Conservation (phyloP, 2,329 filamentous ascomycete genomes). For the Penicillium brevicompactum region DNA sequence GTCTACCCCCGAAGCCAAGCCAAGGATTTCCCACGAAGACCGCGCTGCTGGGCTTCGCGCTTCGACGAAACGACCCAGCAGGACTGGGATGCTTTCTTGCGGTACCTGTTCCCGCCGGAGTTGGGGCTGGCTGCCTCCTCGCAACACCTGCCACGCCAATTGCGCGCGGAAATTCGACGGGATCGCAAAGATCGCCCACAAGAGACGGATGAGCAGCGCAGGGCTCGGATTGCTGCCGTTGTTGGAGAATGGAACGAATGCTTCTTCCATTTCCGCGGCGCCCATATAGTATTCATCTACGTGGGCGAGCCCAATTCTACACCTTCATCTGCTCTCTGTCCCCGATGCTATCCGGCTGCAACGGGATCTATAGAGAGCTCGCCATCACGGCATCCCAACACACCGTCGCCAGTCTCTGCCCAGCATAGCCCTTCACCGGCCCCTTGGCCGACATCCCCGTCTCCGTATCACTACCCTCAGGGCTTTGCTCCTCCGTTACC, state of each 20-base stretch:
- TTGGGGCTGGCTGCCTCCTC: conserved; percentile 41
- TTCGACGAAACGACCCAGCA: conserved; percentile 39
- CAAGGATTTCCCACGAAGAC: conserved; percentile 45
- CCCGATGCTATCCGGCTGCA: conserved; percentile 43
- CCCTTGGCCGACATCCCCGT: conserved; percentile 16
- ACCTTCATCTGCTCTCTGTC: conserved; percentile 41
- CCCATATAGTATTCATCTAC: conserved; percentile 38
- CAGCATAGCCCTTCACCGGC: conserved; percentile 15
- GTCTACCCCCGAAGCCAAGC: conserved; percentile 45
- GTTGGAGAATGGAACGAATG: conserved; percentile 47
- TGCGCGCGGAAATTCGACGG: conserved; percentile 43
- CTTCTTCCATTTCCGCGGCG: conserved; percentile 43
- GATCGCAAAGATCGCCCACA: conserved; percentile 46
- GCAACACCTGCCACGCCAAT: conserved; percentile 38
- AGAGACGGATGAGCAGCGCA: conserved; percentile 45
- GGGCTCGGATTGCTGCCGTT: conserved; percentile 40
- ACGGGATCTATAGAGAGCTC: conserved; percentile 24
- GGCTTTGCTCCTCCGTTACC: conserved; percentile 8
- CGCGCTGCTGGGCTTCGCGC: conserved; percentile 42
- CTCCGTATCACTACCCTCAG: conserved; percentile 14
- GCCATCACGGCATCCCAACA: conserved; percentile 7
- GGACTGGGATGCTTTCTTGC: conserved; percentile 48
- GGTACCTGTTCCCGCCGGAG: conserved; percentile 44
- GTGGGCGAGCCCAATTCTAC: conserved; percentile 35
- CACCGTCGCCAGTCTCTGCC: conserved; percentile 10